A percentile compares a stretch with the other conserved stretches of the same genome.
Conservation (phyloP, 192 early-diverging fungal genomes). For the Helicostylum pulchrum region DNA sequence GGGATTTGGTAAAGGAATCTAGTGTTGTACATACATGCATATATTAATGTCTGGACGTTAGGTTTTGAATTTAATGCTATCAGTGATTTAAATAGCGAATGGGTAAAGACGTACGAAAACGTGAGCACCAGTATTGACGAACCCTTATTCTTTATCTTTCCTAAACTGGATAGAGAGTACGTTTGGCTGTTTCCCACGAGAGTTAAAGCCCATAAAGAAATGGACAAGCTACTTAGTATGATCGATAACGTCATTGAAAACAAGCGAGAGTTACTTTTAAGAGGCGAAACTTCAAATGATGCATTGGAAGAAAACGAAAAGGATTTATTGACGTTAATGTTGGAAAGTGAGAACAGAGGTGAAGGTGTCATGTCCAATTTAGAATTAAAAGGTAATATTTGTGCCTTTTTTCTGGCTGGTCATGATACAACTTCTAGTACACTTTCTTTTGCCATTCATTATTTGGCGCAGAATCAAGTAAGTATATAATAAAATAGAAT, state of each 20-base stretch:
- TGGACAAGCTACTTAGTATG: constrained; percentile 17
- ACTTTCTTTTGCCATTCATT: constrained; percentile 40
- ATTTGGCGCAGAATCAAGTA: constrained; percentile 43
- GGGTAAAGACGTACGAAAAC: constrained; percentile 4
- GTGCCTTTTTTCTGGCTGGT: constrained; percentile 51
- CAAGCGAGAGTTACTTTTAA: constrained; percentile 4
- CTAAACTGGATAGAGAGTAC: constrained; percentile 13
- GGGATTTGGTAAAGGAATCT: constrained; percentile 1
- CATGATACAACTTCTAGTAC: constrained; percentile 32
- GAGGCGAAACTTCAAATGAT: neutral
- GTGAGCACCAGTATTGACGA: neutral
- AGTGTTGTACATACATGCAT: neutral
- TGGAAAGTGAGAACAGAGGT: constrained; percentile 38
- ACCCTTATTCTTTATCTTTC: constrained; percentile 13
- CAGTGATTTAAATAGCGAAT: neutral
- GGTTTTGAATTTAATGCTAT: neutral
- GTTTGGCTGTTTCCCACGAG: constrained; percentile 18
- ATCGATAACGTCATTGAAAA: constrained; percentile 24
- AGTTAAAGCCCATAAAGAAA: neutral
- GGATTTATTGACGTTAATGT: constrained; percentile 52
- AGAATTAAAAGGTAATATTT: neutral
- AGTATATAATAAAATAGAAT: neutral
- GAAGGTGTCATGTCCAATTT: neutral
- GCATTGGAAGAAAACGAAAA: constrained; percentile 27
- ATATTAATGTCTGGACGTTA: neutral